These are phyloP conservation scores for Coemansia sp. DNA, from an alignment of 192 early-diverging fungal genomes.

Conservation along the genomic window DNA sequence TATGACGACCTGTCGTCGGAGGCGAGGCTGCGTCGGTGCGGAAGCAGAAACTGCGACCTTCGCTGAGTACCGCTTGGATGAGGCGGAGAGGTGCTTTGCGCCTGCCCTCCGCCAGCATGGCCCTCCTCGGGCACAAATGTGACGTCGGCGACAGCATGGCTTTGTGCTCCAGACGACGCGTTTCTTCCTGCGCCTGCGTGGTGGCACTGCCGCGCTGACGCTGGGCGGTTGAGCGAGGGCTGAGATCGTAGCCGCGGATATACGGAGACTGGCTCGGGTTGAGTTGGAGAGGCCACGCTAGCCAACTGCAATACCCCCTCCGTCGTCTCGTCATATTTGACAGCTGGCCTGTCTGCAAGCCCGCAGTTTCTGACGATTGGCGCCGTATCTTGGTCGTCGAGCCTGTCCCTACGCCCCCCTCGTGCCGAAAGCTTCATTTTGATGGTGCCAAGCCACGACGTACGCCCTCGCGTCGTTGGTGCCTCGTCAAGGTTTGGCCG, in stretches of 20 bases:
- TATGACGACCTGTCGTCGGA: constrained; percentile 6
- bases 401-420: not conserved
- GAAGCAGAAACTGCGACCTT: constrained; percentile 31
- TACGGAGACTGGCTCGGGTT: not conserved
- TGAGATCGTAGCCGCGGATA: constrained; percentile 48
- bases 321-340: not conserved
- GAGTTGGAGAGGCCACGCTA: not conserved
- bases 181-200: not conserved
- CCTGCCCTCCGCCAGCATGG: not conserved
- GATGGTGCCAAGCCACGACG: constrained; percentile 36
- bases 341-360: not conserved
- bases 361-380: not conserved
- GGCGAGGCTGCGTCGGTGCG: constrained; percentile 11
- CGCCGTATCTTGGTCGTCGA: not conserved
- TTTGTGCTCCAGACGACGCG: not conserved
- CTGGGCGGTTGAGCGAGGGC: constrained; percentile 26
- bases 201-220: not conserved
- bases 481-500: not conserved
- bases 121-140: constrained; percentile 28
- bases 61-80: not conserved
- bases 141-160: constrained; percentile 8
- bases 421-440: constrained; percentile 14
- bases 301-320: not conserved
- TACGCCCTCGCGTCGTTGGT: constrained; percentile 3
- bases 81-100: not conserved